Conservation (phyloP, 345 rosid genomes). For the Salix arbutifolia region DNA sequence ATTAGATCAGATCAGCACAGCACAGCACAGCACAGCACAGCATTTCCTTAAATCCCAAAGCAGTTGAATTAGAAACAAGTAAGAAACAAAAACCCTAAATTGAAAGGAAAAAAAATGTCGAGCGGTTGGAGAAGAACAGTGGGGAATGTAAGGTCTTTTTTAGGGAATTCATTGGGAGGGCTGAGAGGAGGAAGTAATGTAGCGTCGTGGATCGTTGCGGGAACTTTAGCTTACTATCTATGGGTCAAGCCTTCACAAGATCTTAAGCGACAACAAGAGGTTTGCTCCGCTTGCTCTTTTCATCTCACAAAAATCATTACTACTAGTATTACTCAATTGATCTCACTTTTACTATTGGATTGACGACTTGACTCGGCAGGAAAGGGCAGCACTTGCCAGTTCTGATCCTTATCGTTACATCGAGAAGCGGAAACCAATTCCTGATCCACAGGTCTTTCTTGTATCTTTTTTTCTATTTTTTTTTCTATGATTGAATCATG, state of each 20-base stretch:
- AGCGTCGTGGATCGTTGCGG: slow-evolving; percentile 92
- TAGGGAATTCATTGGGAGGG: slow-evolving; percentile 83
- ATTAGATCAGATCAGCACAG: no score
- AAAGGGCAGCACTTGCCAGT: slow-evolving; percentile 62
- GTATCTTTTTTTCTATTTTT: neutral
- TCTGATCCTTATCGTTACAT: slow-evolving; percentile 59
- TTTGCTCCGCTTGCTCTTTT: slow-evolving; percentile 4
- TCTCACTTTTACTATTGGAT: neutral
- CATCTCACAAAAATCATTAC: neutral
- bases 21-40: no score
- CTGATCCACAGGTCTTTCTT: slow-evolving; percentile 71
- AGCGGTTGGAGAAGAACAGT: slow-evolving; percentile 62
- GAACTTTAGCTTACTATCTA: slow-evolving; percentile 83
- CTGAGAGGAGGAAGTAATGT: slow-evolving; percentile 63
- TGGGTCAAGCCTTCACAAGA: slow-evolving; percentile 95
- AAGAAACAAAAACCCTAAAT: neutral
- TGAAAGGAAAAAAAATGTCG: neutral
- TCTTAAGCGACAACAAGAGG: slow-evolving; percentile 79
- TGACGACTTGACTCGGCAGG: slow-evolving; percentile 37
- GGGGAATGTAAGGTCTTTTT: slow-evolving; percentile 64
- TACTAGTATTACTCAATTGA: neutral
- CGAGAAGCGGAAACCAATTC: slow-evolving; percentile 71
- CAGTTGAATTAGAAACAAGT: neutral
- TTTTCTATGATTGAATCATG: neutral
- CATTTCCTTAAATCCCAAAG: neutral